phyloP scores from a whole-genome alignment of 257 asterid genomes.

The Solanum etuberosum region DNA sequence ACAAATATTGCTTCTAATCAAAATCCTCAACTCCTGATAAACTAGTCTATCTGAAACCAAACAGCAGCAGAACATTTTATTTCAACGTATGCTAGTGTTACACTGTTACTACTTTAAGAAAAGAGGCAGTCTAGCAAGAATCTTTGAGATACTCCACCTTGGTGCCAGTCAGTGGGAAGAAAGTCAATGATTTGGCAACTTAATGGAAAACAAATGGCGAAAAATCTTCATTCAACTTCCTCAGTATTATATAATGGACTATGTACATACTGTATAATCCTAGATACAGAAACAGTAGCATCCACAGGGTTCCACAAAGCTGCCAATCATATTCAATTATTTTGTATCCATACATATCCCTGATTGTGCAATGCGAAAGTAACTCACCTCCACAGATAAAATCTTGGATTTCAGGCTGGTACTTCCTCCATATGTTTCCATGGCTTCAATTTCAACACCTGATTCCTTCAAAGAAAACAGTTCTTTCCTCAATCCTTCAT shows the following conservation, averaged over 20 bases:
- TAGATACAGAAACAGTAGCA: background rate
- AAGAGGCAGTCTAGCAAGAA: background rate
- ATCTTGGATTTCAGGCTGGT: conserved; percentile 64
- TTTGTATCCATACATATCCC: background rate
- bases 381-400: conserved; percentile 51
- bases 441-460: conserved; percentile 68
- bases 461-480: conserved; percentile 69
- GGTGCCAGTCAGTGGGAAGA: background rate
- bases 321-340: background rate
- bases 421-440: conserved; percentile 56
- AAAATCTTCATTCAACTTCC: background rate
- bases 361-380: background rate
- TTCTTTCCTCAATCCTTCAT: conserved; percentile 66
- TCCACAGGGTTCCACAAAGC: background rate
- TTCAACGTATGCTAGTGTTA: background rate
- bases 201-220: background rate
- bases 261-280: background rate
- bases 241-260: background rate
- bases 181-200: background rate
- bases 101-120: background rate
- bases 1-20: background rate
- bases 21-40: background rate
- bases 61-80: background rate
- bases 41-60: background rate
- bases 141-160: background rate